Base-by-base conservation (phyloP, 129 eudicot species). In the Saussurea involucrata region DNA sequence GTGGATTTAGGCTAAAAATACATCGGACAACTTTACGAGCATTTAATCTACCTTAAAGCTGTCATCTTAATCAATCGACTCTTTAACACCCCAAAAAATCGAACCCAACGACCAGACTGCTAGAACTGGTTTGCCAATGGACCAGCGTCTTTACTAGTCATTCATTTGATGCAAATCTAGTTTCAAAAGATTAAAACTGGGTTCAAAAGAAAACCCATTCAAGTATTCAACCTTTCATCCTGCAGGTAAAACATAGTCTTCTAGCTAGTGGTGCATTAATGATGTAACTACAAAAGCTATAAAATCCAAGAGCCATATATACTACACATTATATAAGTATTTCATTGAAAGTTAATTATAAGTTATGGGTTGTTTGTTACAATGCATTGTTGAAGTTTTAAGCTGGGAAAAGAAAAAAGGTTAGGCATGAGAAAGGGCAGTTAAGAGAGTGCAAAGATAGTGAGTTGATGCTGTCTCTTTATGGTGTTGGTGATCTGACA, bases 401-500 rank as follows among this genome's bases (percentile, higher is more conserved):
- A 53, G 61, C 61, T 53, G 61, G 61, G 61, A 53, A 53, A 53
- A 53, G 61, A 17, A 53, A 53, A 40, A n/a, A n/a, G 61, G 21
- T 53, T 17, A 53, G 22, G 57, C 24, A 53, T 53, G 61, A 53
- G 22, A 53, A 53, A 53, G 61, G n/a, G 61, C 22, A 53, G 61
- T 53, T 53, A 53, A 53, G 61, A 53, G 61, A 17, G 60, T n/a
- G 22, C 60, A n/a, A 40, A 69, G 21, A 31, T 68, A 68, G 72
- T 20, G 29, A 53, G 61, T 67, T 68, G 72, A 67, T 68, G 53
- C 53, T 68, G 53, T 33, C 55, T 18, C 72, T 68, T 66, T 73
- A 49, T 64, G 75, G 63, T 64, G 42, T 46, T 53, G 57, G 76
- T 74, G 75, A 32, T 63, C 71, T 80, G 80, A 80, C 80, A 80